A percentile compares a stretch with the other conserved stretches of the same genome.
Evolutionary conservation across 225 moss, liverwort and hornwort species (phyloP).

Genomic region (Lunularia cruciata): DNA sequence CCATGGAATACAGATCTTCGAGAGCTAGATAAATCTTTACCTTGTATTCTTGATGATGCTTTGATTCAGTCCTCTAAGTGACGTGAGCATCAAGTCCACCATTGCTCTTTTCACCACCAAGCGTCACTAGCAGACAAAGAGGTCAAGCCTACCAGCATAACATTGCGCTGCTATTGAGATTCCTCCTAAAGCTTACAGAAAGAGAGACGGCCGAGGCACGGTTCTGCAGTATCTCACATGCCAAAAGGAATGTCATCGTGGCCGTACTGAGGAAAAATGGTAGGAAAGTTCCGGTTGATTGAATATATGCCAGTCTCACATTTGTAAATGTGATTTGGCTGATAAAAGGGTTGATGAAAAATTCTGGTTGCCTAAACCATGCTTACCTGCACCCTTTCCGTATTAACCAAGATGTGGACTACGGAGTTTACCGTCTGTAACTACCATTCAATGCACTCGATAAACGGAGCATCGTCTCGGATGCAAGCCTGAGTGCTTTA

Average conservation of each 20-base stretch:
- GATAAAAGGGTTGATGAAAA: slow-evolving; percentile 1
- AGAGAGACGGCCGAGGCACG: slow-evolving; percentile 33
- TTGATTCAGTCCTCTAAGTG: slow-evolving; percentile 19
- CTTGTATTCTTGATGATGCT: slow-evolving; percentile 24
- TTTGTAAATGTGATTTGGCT: slow-evolving; percentile 1
- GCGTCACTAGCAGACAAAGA: slow-evolving; percentile 32
- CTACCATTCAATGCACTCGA: not conserved
- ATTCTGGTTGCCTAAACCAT: slow-evolving; percentile 11
- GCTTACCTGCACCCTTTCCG: not conserved
- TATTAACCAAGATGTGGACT: not conserved
- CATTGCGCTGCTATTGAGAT: slow-evolving; percentile 35
- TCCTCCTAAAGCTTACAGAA: slow-evolving; percentile 30
- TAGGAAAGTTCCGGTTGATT: slow-evolving; percentile 19
- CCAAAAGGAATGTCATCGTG: slow-evolving; percentile 43
- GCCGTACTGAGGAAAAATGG: slow-evolving; percentile 20
- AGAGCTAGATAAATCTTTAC: slow-evolving; percentile 16
- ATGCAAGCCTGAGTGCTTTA: slow-evolving; percentile 14
- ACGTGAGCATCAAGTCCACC: slow-evolving; percentile 37
- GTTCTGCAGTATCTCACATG: slow-evolving; percentile 46
- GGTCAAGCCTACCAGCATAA: slow-evolving; percentile 38
- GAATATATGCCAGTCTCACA: slow-evolving; percentile 21
- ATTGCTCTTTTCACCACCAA: slow-evolving; percentile 43
- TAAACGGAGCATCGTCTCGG: not conserved
- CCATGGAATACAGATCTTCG: too few relatives aligned
- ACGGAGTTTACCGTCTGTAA: slow-evolving; percentile 11